Base-by-base conservation (phyloP, 1,139 yeast genomes). In the Debaryomyces coudertii region DNA sequence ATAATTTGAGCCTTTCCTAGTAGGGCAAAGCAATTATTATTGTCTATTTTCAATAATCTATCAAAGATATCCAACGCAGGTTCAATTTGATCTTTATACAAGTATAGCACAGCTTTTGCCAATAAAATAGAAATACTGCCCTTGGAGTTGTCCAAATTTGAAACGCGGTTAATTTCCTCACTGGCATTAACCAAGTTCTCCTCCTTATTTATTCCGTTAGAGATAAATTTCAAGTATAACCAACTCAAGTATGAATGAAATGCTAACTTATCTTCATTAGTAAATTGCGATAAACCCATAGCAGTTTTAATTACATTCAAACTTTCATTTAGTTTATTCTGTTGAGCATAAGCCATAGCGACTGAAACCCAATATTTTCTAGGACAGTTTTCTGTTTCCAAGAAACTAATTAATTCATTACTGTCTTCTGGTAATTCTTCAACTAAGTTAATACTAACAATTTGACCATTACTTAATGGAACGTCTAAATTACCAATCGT, bases 401-500 rank as follows among this genome's bases (percentile, higher is more conserved):
- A 73, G 53, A 93, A 78, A 33, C 81, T 79, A 54, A 87, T 84
- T 55, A 93, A 75, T 60, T 93, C 98, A 44, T 82, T 77, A 5
- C 96, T 87, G 62, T 90, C 96, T 18, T 88, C 96, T 1, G 97
- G 96, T 49, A 92, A 73, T 61, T 92, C 98, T 39, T 80, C 80
- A 37, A 73, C 71, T 48, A 76, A 77, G 65, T 82, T 87, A 53
- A 87, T 81, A 47, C 83, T 77, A 49, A 86, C 93, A 53, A 86
- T 81, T 63, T 86, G 90, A 44, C 85, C 88, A 52, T 78, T 83
- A 54, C 79, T 77, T 60, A 86, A 69, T 12, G 90, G 92, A 54
- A 87, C 83, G 62, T 85, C 90, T 52, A 84, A 65, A 42, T 64
- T 68, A 23, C 65, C 65, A 40, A 62, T 51, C 12, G 65, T 53